These are phyloP conservation scores for Talaromyces albobiverticillius DNA, from an alignment of 2,329 filamentous ascomycete species.

Conservation along the genomic window DNA sequence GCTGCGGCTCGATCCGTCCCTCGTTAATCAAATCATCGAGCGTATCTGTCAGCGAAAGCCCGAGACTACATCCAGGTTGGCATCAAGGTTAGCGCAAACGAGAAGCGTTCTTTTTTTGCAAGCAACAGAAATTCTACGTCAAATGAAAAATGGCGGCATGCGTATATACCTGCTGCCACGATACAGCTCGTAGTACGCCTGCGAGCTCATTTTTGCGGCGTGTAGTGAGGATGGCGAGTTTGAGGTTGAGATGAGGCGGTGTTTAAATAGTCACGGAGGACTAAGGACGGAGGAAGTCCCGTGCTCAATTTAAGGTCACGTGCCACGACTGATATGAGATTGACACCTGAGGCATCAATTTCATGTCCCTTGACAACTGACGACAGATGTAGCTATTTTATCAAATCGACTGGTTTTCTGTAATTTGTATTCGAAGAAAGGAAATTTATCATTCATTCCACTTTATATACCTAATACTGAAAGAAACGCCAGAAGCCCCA, in stretches of 20 bases:
- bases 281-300: not conserved
- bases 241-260: not conserved
- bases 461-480: conserved; percentile 8
- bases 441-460: not conserved
- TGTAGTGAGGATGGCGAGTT: not conserved
- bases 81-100: conserved; percentile 20
- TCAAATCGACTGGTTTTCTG: too few relatives aligned
- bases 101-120: not conserved
- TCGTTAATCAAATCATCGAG: conserved; percentile 96
- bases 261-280: conserved; percentile 7
- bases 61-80: conserved; percentile 63
- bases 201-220: conserved; percentile 44
- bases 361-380: not conserved
- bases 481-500: conserved; percentile 1
- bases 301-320: conserved; percentile 7
- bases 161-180: conserved; percentile 84
- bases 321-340: not conserved
- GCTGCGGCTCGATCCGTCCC: conserved; percentile 91
- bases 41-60: conserved; percentile 88
- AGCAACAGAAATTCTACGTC: not conserved
- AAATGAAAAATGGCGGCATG: not conserved
- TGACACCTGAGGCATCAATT: conserved; percentile 4
- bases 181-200: conserved; percentile 87
- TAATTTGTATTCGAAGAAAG: not conserved
- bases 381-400: too few relatives aligned